Percentiles rank a stretch among this genome's conserved stretches.
Conservation (phyloP, 495 filamentous ascomycete genomes). For the Podospora anserina region DNA sequence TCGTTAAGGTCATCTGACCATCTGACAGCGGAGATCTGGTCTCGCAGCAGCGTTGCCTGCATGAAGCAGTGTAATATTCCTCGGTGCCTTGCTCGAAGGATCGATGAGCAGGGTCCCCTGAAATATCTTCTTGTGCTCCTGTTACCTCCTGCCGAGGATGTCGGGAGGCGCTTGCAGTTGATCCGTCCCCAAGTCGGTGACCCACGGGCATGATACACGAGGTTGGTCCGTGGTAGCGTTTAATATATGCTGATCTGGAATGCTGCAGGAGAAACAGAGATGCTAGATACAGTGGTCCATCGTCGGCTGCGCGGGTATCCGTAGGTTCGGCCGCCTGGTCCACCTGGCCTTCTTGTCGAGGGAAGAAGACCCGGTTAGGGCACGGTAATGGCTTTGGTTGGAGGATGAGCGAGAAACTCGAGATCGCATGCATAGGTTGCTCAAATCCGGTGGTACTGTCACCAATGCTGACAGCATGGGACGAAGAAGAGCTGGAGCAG, state of each 20-base stretch:
- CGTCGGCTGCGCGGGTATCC: slow-evolving; percentile 3
- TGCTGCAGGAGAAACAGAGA: slow-evolving; percentile 4
- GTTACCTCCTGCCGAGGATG: not conserved
- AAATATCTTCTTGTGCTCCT: not conserved
- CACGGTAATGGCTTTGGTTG: not conserved
- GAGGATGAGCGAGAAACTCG: not conserved
- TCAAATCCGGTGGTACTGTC: not conserved
- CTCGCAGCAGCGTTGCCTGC: not conserved
- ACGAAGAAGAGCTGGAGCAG: not conserved
- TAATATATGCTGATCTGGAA: not conserved
- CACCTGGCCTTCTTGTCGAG: not conserved
- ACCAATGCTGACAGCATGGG: not conserved
- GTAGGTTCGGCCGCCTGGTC: not conserved
- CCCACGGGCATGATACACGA: not conserved
- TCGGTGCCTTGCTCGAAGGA: not conserved
- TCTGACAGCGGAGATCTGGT: not conserved
- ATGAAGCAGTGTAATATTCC: not conserved
- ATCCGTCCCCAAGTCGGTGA: not conserved
- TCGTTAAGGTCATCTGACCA: not conserved
- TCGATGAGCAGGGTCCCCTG: not conserved
- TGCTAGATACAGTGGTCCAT: not conserved
- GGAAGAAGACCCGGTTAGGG: not conserved
- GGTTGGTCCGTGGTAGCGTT: not conserved
- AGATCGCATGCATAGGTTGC: not conserved
- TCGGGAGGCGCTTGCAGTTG: not conserved